Percentiles rank a stretch among this genome's conserved stretches.
phyloP scores from a whole-genome alignment of 108 stramenopile genomes.

The Thalassiosira profunda region DNA sequence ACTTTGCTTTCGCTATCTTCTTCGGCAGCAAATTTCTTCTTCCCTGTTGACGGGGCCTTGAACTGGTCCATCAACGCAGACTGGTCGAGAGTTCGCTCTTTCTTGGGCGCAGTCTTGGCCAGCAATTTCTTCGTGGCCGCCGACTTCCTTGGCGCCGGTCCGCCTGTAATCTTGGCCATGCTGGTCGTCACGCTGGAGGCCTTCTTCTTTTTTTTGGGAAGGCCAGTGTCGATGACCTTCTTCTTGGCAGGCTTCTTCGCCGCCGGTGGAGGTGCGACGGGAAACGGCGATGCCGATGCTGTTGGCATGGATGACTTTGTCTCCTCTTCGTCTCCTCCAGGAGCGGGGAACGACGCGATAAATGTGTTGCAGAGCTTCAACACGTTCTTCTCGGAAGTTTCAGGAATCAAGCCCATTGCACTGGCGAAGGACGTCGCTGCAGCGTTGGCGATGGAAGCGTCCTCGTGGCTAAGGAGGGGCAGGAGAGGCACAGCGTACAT shows the following conservation, averaged over 20 bases:
- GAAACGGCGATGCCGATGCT: conserved; percentile 21
- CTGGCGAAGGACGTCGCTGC: conserved; percentile 72
- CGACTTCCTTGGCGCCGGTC: conserved; percentile 43
- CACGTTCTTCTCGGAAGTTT: conserved; percentile 64
- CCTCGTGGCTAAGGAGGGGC: conserved; percentile 69
- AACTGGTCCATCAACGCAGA: conserved; percentile 75
- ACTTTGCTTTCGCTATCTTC: conserved; percentile 79
- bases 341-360: conserved; percentile 71
- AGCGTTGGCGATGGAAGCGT: conserved; percentile 64
- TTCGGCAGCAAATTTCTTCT: conserved; percentile 50
- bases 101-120: conserved; percentile 57
- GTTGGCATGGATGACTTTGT: conserved; percentile 28
- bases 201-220: conserved; percentile 74
- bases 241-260: conserved; percentile 54
- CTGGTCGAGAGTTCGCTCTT: conserved; percentile 77
- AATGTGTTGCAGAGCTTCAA: conserved; percentile 71
- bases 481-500: conserved; percentile 85
- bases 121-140: conserved; percentile 43
- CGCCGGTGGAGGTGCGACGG: conserved; percentile 15
- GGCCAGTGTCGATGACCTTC: conserved; percentile 71
- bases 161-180: conserved; percentile 54
- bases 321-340: conserved; percentile 25
- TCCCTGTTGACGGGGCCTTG: conserved; percentile 25
- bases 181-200: conserved; percentile 57
- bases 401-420: conserved; percentile 71